Base-by-base conservation (phyloP, 2,329 filamentous ascomycete genomes). In the Furcasterigmium furcatum region DNA sequence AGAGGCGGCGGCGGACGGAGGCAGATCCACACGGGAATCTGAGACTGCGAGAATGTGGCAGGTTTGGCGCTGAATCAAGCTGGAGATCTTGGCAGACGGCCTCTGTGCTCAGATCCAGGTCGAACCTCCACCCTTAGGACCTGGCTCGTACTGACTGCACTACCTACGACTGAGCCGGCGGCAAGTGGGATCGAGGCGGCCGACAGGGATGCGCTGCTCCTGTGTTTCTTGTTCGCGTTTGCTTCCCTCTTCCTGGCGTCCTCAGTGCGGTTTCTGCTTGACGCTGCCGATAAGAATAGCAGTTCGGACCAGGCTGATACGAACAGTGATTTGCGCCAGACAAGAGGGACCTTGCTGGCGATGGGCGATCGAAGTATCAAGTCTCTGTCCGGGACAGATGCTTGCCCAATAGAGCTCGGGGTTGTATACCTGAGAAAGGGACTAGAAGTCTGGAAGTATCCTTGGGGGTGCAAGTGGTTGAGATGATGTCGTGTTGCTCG, bases 91-190 rank as follows among this genome's bases (percentile, higher is more conserved):
- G 40, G 40, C 40, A n/a, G 40, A 42, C 27, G 14, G 40, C 29
- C 40, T 42, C 40, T 42, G 40, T 42, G 40, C 40, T 36, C 34
- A 16, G 30, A n/a, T 13, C 30, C n/a, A n/a, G n/a, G n/a, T n/a
- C n/a, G n/a, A n/a, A n/a, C n/a, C n/a, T n/a, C n/a, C n/a, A n/a
- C n/a, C n/a, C n/a, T n/a, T n/a, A n/a, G n/a, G n/a, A n/a, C n/a
- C n/a, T n/a, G n/a, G n/a, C n/a, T n/a, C n/a, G n/a, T n/a, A n/a
- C n/a, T n/a, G n/a, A n/a, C n/a, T n/a, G n/a, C n/a, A n/a, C n/a
- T n/a, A n/a, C n/a, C n/a, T n/a, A n/a, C n/a, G n/a, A n/a, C n/a
- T n/a, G n/a, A n/a, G n/a, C n/a, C n/a, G n/a, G n/a, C n/a, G n/a
- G n/a, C n/a, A n/a, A n/a, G n/a, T n/a, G n/a, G n/a, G n/a, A n/a